A percentile compares a stretch with the other conserved stretches of the same genome.
Evolutionary conservation across 78 protist species (phyloP).

Genomic region (Capsaspora owczarzaki): DNA sequence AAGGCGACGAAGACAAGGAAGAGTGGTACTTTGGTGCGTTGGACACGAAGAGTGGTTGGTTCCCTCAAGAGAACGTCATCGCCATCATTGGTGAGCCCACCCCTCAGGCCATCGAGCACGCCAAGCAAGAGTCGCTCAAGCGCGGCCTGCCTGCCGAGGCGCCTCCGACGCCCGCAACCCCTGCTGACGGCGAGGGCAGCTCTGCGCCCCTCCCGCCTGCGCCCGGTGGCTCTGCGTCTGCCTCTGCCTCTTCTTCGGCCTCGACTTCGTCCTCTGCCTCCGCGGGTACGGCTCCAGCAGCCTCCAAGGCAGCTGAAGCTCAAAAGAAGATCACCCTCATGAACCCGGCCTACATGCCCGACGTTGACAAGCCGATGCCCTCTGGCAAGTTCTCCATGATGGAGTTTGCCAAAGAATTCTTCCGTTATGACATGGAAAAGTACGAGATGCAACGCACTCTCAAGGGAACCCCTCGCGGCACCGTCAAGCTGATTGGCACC

Average conservation of each 20-base stretch:
- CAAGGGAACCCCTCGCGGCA: neutral
- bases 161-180: neutral
- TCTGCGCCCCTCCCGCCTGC: no score
- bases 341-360: neutral
- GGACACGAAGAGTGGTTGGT: neutral
- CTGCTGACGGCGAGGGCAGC: no score
- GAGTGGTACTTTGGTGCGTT: neutral
- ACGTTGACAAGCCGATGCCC: neutral
- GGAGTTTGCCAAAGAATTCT: neutral
- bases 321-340: no score
- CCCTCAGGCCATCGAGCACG: neutral
- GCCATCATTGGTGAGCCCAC: constrained; percentile 9
- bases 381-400: neutral
- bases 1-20: neutral
- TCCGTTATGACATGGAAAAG: neutral
- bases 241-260: neutral
- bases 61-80: neutral
- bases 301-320: no score
- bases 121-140: neutral
- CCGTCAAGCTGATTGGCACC: neutral
- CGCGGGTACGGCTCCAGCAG: neutral
- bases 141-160: neutral
- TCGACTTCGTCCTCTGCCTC: neutral
- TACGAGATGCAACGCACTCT: constrained; percentile 7
- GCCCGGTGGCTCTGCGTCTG: neutral